Evolutionary conservation across 768 basidiomycete genomes (phyloP), one percentile per base, ranked within the genome.

Genomic region (Boletus barrowsii): DNA sequence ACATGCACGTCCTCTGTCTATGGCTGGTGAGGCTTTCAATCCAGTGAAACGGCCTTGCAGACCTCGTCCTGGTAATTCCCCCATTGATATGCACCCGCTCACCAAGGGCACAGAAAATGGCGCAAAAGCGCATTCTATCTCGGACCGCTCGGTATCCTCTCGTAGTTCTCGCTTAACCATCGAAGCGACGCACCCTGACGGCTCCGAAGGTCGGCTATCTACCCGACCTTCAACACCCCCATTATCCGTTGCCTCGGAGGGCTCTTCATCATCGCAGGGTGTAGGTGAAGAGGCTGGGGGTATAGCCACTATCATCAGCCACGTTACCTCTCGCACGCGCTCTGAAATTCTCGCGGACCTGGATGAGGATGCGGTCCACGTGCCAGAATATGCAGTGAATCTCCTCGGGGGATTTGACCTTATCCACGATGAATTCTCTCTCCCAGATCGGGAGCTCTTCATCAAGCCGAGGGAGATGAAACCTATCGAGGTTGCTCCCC

Each of bases 321-420:
- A 62, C 44, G 51, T 66, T n/a, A 54, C 62, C 13, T 62, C 65
- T 10, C 76, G 73, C 40, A 56, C 75, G 3, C 69, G 63, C 49
- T 68, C 68, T 29, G 73, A 77, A 51, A 72, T 78, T 43, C 65
- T 76, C 37, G 68, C 70, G 32, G 68, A 58, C 42, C 45, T 69
- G 59, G 65, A 67, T 46, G 65, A 68, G 52, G 57, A 77, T 20
- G 66, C 64, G 15, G 65, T 75, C 39, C 56, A 69, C 47, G 69
- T 79, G 47, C 78, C 79, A 10, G 73, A 73, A 47, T 80, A 80
- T 53, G 77, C 76, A 6, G 62, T 72, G 49, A 69, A 76, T 57
- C 74, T 80, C 41, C 67, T 80, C 49, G 72, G 75, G 26, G 73
- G 67, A 14, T 70, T 80, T 20, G 78, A 78, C 51, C 61, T 70